These are phyloP conservation scores for Cupressus sempervirens DNA, from an alignment of 75 land plant species.

Conservation along the genomic window DNA sequence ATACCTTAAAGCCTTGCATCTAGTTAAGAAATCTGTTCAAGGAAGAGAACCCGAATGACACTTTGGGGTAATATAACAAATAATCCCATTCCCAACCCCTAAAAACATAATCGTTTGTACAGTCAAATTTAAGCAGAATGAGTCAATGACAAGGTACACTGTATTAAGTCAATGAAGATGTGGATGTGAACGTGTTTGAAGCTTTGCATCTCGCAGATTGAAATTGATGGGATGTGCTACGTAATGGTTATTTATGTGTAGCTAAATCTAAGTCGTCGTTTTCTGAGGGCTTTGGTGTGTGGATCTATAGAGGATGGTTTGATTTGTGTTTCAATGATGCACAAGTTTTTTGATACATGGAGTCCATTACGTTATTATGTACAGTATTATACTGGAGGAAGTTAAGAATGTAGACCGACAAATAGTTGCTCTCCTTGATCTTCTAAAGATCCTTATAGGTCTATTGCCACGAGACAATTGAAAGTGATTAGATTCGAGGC, in stretches of 20 bases:
- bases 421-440: not conserved
- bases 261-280: not conserved
- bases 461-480: not conserved
- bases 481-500: not conserved
- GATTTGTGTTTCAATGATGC: not conserved
- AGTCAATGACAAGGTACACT: not conserved
- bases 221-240: not conserved
- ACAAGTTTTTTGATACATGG: not conserved
- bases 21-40: not conserved
- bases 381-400: not conserved
- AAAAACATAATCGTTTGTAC: not conserved
- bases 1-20: not conserved
- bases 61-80: not conserved
- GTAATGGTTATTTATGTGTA: not conserved
- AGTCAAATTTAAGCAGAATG: not conserved
- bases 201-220: not conserved
- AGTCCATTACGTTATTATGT: not conserved
- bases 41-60: not conserved
- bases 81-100: not conserved
- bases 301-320: not conserved
- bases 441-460: not conserved
- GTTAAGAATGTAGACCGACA: not conserved
- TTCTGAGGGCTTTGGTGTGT: not conserved
- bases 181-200: not conserved
- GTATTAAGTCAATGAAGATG: not conserved